Conservation (phyloP, 371 early-diverging fungal species). For the Gilbertella persicaria region DNA sequence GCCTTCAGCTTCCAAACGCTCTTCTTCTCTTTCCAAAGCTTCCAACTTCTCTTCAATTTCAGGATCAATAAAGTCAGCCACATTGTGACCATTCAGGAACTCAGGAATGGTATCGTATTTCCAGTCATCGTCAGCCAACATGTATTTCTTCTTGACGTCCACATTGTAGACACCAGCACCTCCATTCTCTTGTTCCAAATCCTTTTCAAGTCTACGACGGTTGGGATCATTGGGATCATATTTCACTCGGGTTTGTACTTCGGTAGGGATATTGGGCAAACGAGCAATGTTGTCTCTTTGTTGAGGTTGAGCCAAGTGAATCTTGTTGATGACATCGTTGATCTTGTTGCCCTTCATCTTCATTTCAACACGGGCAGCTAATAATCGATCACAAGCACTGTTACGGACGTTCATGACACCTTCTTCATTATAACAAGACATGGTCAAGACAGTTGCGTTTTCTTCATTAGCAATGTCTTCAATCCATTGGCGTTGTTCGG, state of each 20-base stretch:
- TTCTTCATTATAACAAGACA: constrained; percentile 91
- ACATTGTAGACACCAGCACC: constrained; percentile 97
- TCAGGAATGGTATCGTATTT: constrained; percentile 99
- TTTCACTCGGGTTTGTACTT: constrained; percentile 65
- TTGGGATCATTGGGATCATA: constrained; percentile 86
- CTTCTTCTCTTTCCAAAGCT: constrained; percentile 97
- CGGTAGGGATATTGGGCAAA: constrained; percentile 85
- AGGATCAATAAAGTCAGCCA: constrained; percentile 99
- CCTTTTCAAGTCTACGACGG: constrained; percentile 82
- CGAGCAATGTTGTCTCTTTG: constrained; percentile 86
- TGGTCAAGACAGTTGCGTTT: constrained; percentile 75
- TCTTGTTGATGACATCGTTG: constrained; percentile 90
- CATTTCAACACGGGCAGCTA: constrained; percentile 92
- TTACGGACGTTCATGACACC: constrained; percentile 97
- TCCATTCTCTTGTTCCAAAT: constrained; percentile 88
- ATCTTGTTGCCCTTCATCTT: constrained; percentile 93
- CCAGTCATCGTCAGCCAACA: constrained; percentile 89
- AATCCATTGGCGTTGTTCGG: constrained; percentile 74
- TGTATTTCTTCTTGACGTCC: constrained; percentile 89
- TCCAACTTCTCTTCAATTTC: constrained; percentile 96
- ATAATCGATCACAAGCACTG: constrained; percentile 90
- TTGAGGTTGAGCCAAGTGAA: constrained; percentile 90
- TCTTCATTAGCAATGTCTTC: constrained; percentile 74
- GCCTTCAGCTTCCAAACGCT: constrained; percentile 90
- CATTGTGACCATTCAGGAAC: constrained; percentile 99